Evolutionary conservation across 2,329 filamentous ascomycete species (phyloP).

Genomic region (Nigrospora osmanthi): DNA sequence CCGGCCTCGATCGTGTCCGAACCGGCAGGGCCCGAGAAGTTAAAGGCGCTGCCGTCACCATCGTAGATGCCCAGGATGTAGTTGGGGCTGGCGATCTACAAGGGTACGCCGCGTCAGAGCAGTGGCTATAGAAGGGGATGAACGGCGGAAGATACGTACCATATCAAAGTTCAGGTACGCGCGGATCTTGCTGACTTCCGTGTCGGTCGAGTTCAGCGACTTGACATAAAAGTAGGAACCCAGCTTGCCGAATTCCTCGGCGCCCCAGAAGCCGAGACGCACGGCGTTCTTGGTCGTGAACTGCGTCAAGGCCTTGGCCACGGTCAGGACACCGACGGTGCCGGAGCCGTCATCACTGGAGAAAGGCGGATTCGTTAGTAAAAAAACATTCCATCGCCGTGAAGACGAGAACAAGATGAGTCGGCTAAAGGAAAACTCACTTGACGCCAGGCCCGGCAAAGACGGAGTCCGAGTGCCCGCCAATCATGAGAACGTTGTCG

Average conservation of each 20-base stretch:
- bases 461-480: constrained; percentile 40
- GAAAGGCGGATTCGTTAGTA: neutral
- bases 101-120: neutral
- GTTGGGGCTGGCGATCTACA: constrained; percentile 37
- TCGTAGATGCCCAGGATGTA: constrained; percentile 48
- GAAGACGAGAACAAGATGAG: neutral
- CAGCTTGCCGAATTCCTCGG: constrained; percentile 40
- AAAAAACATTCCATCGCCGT: neutral
- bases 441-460: constrained; percentile 51
- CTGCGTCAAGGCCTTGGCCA: constrained; percentile 32
- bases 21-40: constrained; percentile 43
- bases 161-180: constrained; percentile 52
- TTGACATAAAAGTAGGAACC: constrained; percentile 42
- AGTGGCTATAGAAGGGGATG: neutral
- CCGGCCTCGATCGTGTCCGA: constrained; percentile 52
- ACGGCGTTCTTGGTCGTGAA: constrained; percentile 39
- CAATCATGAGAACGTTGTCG: constrained; percentile 38
- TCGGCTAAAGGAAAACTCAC: neutral
- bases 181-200: constrained; percentile 40
- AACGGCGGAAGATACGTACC: constrained; percentile 16
- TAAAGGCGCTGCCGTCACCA: constrained; percentile 52
- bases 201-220: constrained; percentile 28
- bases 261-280: constrained; percentile 44
- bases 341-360: constrained; percentile 50
- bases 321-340: constrained; percentile 35